These are phyloP conservation scores for Talaromyces sp. DNA, from an alignment of 2,329 filamentous ascomycete species.

Conservation along the genomic window DNA sequence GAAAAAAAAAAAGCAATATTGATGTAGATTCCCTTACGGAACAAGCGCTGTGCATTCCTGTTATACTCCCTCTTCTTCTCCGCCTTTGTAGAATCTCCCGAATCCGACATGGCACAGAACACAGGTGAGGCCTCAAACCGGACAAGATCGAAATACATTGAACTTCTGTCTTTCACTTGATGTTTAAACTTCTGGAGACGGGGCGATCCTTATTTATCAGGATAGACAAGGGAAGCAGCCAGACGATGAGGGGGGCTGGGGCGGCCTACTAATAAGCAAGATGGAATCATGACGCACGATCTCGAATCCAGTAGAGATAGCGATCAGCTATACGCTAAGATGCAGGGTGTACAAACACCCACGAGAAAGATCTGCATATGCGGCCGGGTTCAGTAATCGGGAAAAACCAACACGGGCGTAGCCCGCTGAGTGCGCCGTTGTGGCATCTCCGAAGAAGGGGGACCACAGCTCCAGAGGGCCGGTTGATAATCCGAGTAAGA, in stretches of 20 bases:
- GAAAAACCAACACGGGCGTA: background rate
- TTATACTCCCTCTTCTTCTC: constrained; percentile 31
- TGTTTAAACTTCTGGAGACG: background rate
- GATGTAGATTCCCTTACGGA: constrained; percentile 25
- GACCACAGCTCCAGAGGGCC: background rate
- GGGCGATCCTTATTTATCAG: background rate
- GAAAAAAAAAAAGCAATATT: background rate
- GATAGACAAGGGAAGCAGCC: background rate
- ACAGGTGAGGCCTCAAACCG: background rate
- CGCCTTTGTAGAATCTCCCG: constrained; percentile 21
- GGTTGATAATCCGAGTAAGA: background rate
- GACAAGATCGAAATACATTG: background rate
- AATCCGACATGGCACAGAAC: constrained; percentile 20
- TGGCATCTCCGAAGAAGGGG: background rate
- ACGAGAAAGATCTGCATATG: background rate
- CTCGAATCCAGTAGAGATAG: background rate
- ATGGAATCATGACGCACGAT: background rate
- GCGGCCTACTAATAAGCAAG: background rate
- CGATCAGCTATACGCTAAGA: background rate
- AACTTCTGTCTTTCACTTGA: background rate
- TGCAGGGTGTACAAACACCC: background rate
- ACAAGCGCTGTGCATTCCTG: constrained; percentile 40
- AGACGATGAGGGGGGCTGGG: background rate
- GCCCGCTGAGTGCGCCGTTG: background rate
- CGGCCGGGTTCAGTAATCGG: background rate